phyloP scores from a whole-genome alignment of 805 yeast species.

The Suhomyces kilbournensis region DNA sequence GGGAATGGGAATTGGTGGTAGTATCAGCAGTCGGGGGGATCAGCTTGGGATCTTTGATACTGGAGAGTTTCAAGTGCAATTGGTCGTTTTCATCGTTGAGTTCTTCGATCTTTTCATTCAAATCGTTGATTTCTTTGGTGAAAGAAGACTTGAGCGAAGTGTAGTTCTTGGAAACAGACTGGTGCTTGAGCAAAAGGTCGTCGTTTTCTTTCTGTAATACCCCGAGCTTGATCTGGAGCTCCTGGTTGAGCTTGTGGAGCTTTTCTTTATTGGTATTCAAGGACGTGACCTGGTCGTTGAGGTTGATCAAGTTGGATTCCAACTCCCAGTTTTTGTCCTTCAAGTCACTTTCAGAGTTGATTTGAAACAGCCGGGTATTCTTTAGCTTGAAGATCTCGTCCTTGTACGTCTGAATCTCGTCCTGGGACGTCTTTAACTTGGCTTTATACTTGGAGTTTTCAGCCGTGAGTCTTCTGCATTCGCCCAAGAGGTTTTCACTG shows the following conservation, averaged over 20 bases:
- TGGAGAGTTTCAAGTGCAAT: slow-evolving; percentile 40
- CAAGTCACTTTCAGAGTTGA: slow-evolving; percentile 45
- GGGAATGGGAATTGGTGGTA: neutral
- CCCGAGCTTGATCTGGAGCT: slow-evolving; percentile 26
- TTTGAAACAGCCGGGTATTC: slow-evolving; percentile 31
- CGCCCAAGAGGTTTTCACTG: slow-evolving; percentile 66
- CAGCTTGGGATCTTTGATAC: slow-evolving; percentile 14
- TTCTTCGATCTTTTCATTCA: slow-evolving; percentile 52
- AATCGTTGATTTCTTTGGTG: slow-evolving; percentile 43
- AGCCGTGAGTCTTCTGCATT: slow-evolving; percentile 68
- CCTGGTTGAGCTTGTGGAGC: slow-evolving; percentile 30
- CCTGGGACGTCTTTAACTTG: slow-evolving; percentile 40
- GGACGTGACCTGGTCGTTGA: slow-evolving; percentile 43
- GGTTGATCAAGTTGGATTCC: slow-evolving; percentile 48
- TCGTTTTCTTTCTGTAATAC: slow-evolving; percentile 49
- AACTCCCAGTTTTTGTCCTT: slow-evolving; percentile 67
- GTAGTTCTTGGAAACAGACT: slow-evolving; percentile 38
- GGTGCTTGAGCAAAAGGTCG: slow-evolving; percentile 38
- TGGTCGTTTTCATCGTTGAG: slow-evolving; percentile 69
- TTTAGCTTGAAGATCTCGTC: slow-evolving; percentile 33
- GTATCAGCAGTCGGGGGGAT: neutral
- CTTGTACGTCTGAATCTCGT: slow-evolving; percentile 40
- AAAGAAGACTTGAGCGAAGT: slow-evolving; percentile 33
- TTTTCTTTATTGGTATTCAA: slow-evolving; percentile 40
- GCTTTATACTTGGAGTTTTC: slow-evolving; percentile 51